A percentile compares a stretch with the other conserved stretches of the same genome.
phyloP scores from a whole-genome alignment of 768 basidiomycete genomes.

The Rhodotorula diobovata region DNA sequence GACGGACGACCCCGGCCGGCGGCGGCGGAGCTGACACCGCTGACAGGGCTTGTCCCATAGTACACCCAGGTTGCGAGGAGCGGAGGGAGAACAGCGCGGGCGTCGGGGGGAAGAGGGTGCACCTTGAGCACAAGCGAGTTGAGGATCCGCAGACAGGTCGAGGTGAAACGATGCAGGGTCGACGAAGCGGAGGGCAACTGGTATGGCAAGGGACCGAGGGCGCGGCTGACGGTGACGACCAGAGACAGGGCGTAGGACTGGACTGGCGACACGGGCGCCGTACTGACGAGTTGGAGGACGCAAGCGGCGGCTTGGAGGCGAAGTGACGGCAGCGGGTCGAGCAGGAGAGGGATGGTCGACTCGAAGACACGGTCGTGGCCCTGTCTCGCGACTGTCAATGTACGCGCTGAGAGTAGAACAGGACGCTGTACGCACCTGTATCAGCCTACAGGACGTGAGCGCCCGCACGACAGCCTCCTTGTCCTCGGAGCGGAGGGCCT shows the following conservation, averaged over 20 bases:
- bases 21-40: not conserved
- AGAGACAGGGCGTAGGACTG: not conserved
- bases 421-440: not conserved
- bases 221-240: not conserved
- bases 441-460: not conserved
- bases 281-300: constrained; percentile 15
- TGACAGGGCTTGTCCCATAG: not conserved
- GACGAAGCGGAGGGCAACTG: constrained; percentile 13
- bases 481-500: not conserved
- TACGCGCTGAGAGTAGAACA: rapidly evolving
- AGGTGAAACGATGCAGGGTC: constrained; percentile 10
- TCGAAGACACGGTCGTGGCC: constrained; percentile 3
- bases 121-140: constrained; percentile 4
- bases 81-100: not conserved
- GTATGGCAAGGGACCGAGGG: constrained; percentile 7
- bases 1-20: not conserved
- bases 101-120: not conserved
- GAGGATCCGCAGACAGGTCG: constrained; percentile 25
- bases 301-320: constrained; percentile 15
- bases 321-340: not conserved
- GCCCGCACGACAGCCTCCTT: constrained; percentile 14
- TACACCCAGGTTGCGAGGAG: constrained; percentile 14
- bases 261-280: not conserved
- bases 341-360: not conserved
- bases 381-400: not conserved